These are phyloP conservation scores for Cyphellophora europaea DNA, from an alignment of 2,329 filamentous ascomycete species.

Conservation along the genomic window DNA sequence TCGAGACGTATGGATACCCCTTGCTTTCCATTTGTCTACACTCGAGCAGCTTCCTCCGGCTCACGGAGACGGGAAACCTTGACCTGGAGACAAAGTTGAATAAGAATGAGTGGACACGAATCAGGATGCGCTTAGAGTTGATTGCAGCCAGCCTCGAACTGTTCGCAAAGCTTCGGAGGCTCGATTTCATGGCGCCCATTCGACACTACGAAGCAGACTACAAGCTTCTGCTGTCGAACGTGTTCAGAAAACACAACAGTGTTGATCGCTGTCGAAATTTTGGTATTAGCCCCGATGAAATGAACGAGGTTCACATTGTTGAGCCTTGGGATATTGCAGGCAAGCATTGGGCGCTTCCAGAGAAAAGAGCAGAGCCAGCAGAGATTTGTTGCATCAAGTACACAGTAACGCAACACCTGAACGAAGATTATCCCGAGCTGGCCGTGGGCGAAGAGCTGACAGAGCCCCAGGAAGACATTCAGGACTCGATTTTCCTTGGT, in stretches of 20 bases:
- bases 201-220: slow-evolving; percentile 3
- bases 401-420: slow-evolving; percentile 4
- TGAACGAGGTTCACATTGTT: slow-evolving; percentile 4
- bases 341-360: slow-evolving; percentile 8
- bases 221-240: slow-evolving; percentile 1
- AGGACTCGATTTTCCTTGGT: background rate
- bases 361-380: background rate
- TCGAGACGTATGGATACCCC: slow-evolving; percentile 3
- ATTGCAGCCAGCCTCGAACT: slow-evolving; percentile 15
- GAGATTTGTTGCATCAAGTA: slow-evolving; percentile 4
- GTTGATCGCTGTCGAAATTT: slow-evolving; percentile 4
- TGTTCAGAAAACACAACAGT: slow-evolving; percentile 3
- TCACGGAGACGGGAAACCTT: slow-evolving; percentile 1
- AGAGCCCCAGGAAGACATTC: background rate
- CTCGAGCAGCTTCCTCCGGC: slow-evolving; percentile 8
- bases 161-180: slow-evolving; percentile 7
- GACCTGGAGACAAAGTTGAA: slow-evolving; percentile 3
- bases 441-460: background rate
- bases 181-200: slow-evolving; percentile 6
- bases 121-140: no score
- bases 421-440: background rate
- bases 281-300: slow-evolving; percentile 6
- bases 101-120: slow-evolving; percentile 1
- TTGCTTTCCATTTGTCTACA: slow-evolving; percentile 13
- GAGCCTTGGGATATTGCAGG: background rate